Conservation (phyloP, 805 yeast species). For the Pichia heedii region DNA sequence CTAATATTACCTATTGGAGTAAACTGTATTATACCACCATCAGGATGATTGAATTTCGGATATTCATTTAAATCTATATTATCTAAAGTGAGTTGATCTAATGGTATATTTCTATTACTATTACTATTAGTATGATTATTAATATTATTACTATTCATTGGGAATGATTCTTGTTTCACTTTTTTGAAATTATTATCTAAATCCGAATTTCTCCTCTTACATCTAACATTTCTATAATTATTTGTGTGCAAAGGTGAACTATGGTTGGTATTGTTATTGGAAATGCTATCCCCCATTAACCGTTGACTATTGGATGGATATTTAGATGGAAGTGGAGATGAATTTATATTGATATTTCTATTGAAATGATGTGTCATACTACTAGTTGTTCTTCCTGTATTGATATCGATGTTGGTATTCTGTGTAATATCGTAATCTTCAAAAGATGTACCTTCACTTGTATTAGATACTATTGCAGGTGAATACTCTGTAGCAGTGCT, state of each 20-base stretch:
- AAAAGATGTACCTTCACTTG: neutral
- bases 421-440: neutral
- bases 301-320: conserved; percentile 13
- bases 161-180: conserved; percentile 15
- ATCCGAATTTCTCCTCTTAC: conserved; percentile 32
- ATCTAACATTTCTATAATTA: conserved; percentile 6
- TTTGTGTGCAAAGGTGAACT: neutral
- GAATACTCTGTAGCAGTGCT: neutral
- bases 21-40: conserved; percentile 52
- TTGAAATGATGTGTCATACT: neutral
- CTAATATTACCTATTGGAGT: conserved; percentile 58
- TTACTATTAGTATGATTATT: conserved; percentile 16
- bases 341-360: neutral
- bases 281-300: conserved; percentile 8
- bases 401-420: neutral
- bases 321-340: conserved; percentile 4
- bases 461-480: conserved; percentile 6
- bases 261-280: no score
- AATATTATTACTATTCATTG: no score
- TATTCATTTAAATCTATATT: conserved; percentile 33
- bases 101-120: conserved; percentile 13
- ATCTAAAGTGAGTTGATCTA: conserved; percentile 18
- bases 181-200: conserved; percentile 26
- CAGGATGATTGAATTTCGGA: conserved; percentile 52
- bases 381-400: neutral